A percentile compares a stretch with the other conserved stretches of the same genome.
Evolutionary conservation across 352 stramenopile genomes (phyloP).

Genomic region (Nothophytophthora sp.): DNA sequence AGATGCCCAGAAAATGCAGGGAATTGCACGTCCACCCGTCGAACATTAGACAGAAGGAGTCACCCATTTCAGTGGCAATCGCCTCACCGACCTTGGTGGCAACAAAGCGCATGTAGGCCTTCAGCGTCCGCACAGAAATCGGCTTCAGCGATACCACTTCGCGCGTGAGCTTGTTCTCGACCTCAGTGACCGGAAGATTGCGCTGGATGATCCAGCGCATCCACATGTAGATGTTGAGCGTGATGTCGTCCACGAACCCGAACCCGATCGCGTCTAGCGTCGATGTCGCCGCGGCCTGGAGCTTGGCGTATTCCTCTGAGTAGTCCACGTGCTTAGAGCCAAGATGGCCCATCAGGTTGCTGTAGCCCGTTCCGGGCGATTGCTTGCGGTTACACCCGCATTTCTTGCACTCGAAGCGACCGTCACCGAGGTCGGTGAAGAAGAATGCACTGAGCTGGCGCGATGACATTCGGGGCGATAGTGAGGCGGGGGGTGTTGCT

Average conservation of each 20-base stretch:
- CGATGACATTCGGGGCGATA: no score
- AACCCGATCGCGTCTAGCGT: constrained; percentile 5
- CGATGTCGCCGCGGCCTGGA: not conserved
- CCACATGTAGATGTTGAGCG: constrained; percentile 6
- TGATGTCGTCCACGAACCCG: constrained; percentile 9
- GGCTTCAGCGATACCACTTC: constrained; percentile 1
- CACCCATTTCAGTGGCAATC: constrained; percentile 5
- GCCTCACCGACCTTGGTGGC: no score
- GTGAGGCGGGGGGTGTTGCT: no score
- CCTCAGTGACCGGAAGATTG: constrained; percentile 9
- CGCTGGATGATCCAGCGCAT: constrained; percentile 2
- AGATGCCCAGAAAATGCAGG: constrained; percentile 14
- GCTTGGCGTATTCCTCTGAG: not conserved
- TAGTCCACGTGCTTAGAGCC: constrained; percentile 5
- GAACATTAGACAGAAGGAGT: constrained; percentile 18
- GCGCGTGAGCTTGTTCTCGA: constrained; percentile 11
- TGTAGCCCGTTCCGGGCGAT: constrained; percentile 3
- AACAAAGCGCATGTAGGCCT: no score
- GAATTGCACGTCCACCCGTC: no score
- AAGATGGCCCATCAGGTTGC: constrained; percentile 6
- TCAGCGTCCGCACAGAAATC: constrained; percentile 5
- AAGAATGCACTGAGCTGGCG: constrained; percentile 6
- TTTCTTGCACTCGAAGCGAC: constrained; percentile 12
- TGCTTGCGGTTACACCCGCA: constrained; percentile 9
- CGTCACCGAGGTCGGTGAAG: constrained; percentile 5